Conservation (phyloP, 2,329 filamentous ascomycete species). For the Cercospora canescens region DNA sequence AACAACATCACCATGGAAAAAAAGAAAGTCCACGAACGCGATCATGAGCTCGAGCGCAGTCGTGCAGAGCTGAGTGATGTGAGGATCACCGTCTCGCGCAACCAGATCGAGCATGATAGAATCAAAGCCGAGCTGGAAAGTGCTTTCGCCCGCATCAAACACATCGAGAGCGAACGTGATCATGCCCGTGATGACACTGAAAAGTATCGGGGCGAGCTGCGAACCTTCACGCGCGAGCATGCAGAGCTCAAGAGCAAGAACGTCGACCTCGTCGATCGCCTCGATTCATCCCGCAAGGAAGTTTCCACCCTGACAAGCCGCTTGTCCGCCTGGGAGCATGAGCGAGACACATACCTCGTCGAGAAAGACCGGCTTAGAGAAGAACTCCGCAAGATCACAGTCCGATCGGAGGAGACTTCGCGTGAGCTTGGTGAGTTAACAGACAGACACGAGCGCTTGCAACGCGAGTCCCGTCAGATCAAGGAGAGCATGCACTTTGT, state of each 20-base stretch:
- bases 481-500: conserved; percentile 30
- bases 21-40: conserved; percentile 31
- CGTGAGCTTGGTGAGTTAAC: conserved; percentile 28
- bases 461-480: conserved; percentile 29
- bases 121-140: conserved; percentile 29
- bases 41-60: conserved; percentile 30
- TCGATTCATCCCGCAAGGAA: conserved; percentile 32
- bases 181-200: conserved; percentile 30
- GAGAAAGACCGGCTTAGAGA: conserved; percentile 34
- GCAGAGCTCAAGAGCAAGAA: conserved; percentile 30
- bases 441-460: conserved; percentile 29
- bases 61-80: conserved; percentile 29
- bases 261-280: conserved; percentile 26
- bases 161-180: conserved; percentile 30
- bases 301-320: conserved; percentile 28
- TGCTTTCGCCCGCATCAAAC: conserved; percentile 22
- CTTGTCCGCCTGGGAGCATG: conserved; percentile 29
- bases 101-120: conserved; percentile 30
- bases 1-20: conserved; percentile 28
- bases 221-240: conserved; percentile 32
- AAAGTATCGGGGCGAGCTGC: conserved; percentile 29
- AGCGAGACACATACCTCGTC: conserved; percentile 28
- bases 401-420: conserved; percentile 26
- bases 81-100: conserved; percentile 23
- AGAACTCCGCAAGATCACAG: conserved; percentile 30